Base-by-base conservation (phyloP, 1,284 basidiomycete genomes). In the Mycosarcoma mackinlayi region DNA sequence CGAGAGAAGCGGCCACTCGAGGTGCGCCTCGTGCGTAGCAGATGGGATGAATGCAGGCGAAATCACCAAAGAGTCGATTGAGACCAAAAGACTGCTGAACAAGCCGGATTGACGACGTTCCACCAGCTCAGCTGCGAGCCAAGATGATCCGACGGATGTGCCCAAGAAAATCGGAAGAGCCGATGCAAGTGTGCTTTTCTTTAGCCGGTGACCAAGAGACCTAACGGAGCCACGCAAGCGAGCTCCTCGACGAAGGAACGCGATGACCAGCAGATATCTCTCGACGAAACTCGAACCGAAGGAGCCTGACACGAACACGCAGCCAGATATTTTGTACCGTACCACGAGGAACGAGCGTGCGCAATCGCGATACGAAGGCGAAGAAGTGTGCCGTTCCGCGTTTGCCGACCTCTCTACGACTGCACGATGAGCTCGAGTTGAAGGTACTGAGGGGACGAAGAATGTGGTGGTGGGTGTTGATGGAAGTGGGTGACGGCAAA, bases 241-340 rank as follows among this genome's bases (percentile, higher is more conserved):
- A 28, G 4, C 37, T n/a, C 16, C 8, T 35, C 16, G 18, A 23
- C 21, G 11, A 39, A 10, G 19, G 40, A 27, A 18, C 25, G n/a
- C 40, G n/a, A 41, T 41, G 25, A 16, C 40, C 5, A 27, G 40
- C 40, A 41, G n/a, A 10, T n/a, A n/a, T n/a, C n/a, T n/a, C 24
- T 8, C 39, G 14, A 40, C 39, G 19, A 8, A 16, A 41, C 25
- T 14, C 24, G 7, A 28, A 41, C n/a, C 19, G n/a, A 19, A n/a
- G n/a, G n/a, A n/a, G n/a, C n/a, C n/a, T n/a, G n/a, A n/a, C n/a
- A n/a, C n/a, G n/a, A n/a, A n/a, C n/a, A n/a, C n/a, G n/a, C n/a
- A n/a, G n/a, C n/a, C n/a, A n/a, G n/a, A n/a, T n/a, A n/a, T n/a
- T n/a, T n/a, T n/a, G n/a, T n/a, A n/a, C n/a, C n/a, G n/a, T n/a